Percentiles rank a stretch among this genome's conserved stretches.
These are phyloP conservation scores for Musa schizocarpa DNA, from an alignment of 176 grass and related monocot species.

Conservation along the genomic window DNA sequence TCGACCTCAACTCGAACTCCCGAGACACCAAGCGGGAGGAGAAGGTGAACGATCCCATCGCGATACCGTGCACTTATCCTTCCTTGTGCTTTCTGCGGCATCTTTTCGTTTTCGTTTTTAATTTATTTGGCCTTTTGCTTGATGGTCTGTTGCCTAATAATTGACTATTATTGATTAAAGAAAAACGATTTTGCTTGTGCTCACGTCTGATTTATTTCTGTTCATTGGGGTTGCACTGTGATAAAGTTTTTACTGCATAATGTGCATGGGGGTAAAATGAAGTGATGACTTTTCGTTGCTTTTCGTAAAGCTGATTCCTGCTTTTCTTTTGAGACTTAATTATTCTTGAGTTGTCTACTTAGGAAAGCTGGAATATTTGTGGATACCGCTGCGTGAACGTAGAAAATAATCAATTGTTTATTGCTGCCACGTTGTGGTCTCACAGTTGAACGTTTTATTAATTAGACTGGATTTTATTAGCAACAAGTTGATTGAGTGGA, in stretches of 20 bases:
- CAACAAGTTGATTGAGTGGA: background rate
- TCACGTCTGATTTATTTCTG: background rate
- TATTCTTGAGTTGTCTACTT: background rate
- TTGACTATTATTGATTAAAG: background rate
- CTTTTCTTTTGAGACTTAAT: background rate
- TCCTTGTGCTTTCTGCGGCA: background rate
- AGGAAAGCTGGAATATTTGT: background rate
- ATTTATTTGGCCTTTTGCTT: background rate
- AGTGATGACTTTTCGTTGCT: background rate
- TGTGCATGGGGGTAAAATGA: background rate
- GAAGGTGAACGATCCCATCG: slow-evolving; percentile 41
- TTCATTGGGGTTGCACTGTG: background rate
- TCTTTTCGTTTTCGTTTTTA: background rate
- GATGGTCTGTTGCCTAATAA: background rate
- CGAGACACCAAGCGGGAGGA: slow-evolving; percentile 68
- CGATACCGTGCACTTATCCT: background rate
- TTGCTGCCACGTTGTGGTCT: background rate
- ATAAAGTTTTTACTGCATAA: no score
- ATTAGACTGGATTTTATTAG: background rate
- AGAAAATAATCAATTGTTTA: background rate
- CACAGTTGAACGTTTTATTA: background rate
- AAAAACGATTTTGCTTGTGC: background rate
- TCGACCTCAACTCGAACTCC: slow-evolving; percentile 46
- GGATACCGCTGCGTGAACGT: background rate
- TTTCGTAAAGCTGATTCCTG: no score